Percentiles rank a stretch among this genome's conserved stretches.
phyloP scores from a whole-genome alignment of 257 asterid genomes.

The Pogostemon cablin region DNA sequence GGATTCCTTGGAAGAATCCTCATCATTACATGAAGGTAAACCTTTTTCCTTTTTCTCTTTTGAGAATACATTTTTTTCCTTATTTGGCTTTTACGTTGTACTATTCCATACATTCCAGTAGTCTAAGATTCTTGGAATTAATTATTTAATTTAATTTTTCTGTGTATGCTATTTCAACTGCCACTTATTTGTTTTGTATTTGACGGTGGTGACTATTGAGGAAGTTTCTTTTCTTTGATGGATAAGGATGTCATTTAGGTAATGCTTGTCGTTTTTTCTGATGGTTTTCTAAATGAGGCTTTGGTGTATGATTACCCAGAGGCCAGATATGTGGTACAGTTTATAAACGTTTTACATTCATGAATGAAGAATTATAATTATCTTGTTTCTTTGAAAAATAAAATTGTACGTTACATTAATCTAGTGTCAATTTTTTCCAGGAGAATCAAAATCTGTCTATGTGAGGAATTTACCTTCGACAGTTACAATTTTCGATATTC shows the following conservation, averaged over 20 bases:
- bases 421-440: constrained; percentile 44
- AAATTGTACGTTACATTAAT: constrained; percentile 13
- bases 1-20: constrained; percentile 53
- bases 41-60: constrained; percentile 6
- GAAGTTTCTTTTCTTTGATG: background rate
- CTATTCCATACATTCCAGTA: background rate
- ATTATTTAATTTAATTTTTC: background rate
- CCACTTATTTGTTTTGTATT: background rate
- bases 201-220: constrained; percentile 8
- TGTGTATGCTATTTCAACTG: constrained; percentile 17
- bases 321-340: background rate
- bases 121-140: background rate
- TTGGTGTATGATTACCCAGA: constrained; percentile 1
- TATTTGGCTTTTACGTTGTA: constrained; percentile 9
- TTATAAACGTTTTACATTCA: background rate
- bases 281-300: constrained; percentile 3
- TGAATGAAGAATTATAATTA: background rate
- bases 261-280: constrained; percentile 15
- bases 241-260: constrained; percentile 11
- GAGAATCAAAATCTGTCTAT: constrained; percentile 76
- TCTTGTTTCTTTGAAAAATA: background rate
- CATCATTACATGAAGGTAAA: constrained; percentile 58
- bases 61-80: constrained; percentile 4
- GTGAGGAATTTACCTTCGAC: constrained; percentile 76
- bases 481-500: constrained; percentile 58